Base-by-base conservation (phyloP, 2,329 filamentous ascomycete species). In the Fusarium nelsonii region DNA sequence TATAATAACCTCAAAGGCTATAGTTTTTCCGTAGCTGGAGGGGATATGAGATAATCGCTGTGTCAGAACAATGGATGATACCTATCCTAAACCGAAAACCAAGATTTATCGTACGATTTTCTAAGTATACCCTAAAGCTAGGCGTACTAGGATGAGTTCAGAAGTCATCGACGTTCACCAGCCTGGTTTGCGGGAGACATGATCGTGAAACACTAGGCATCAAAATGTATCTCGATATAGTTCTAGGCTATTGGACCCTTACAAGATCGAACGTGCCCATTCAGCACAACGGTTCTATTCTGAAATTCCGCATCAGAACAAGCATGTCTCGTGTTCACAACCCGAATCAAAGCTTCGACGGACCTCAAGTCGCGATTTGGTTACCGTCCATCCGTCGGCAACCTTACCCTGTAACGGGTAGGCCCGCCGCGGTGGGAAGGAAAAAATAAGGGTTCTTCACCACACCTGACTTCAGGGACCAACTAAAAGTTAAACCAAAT, bases 401-500 rank as follows among this genome's bases (percentile, higher is more conserved):
- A 40, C 7, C 16, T 56, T 60, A 53, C 62, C 62, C 46, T 53
- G 36, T 39, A 65, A 46, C 20, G 28, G 30, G 30, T 33, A n/a
- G 39, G 20, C 49, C 59, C 44, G 48, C 48, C 48, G 14, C 23
- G 16, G 8, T 18, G 43, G 43, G 43, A 45, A 28, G 23, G 34
- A 48, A 46, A 37, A 46, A 50, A 33, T 34, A 45, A 59, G 50
- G 49, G 44, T 52, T 66, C 32, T 18, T 39, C 37, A 57, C 32
- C 36, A 43, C 32, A 55, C 26, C 33, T 32, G 23, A 48, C n/a
- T 26, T 37, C 23, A 55, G 53, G 53, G 45, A 61, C 55, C 34
- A 40, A 53, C 20, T 18, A 18, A 51, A 56, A n/a, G 28, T 34
- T 26, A 40, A 4, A 9, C 30, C 30, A 30, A 30, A 30, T 30